phyloP scores from a whole-genome alignment of 257 asterid species.

The Solanum acaule region DNA sequence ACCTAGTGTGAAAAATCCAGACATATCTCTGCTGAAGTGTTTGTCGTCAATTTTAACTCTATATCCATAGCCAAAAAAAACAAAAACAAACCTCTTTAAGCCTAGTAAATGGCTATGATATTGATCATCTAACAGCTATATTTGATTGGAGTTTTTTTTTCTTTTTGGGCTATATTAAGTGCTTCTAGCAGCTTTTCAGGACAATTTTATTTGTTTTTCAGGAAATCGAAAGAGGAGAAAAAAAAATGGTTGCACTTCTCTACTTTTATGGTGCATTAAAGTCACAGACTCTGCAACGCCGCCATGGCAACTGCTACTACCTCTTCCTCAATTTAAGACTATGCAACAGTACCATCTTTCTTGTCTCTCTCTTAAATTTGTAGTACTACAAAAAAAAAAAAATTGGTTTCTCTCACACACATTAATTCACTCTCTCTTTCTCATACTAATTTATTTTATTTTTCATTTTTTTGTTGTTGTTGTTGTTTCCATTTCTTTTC shows the following conservation, averaged over 20 bases:
- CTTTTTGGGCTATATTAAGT: slow-evolving; percentile 14
- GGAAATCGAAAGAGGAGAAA: slow-evolving; percentile 28
- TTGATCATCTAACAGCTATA: neutral
- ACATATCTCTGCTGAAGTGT: slow-evolving; percentile 38
- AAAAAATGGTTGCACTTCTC: slow-evolving; percentile 4
- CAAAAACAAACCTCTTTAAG: neutral
- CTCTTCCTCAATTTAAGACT: slow-evolving; percentile 8
- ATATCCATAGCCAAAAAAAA: slow-evolving; percentile 29
- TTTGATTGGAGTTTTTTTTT: neutral
- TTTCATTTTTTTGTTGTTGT: neutral
- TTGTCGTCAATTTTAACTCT: slow-evolving; percentile 22
- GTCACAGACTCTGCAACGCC: slow-evolving; percentile 87
- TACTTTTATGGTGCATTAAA: slow-evolving; percentile 44
- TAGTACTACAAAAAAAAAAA: neutral
- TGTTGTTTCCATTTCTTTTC: slow-evolving; percentile 26
- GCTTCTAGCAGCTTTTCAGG: slow-evolving; percentile 17
- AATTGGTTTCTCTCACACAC: neutral
- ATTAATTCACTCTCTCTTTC: neutral
- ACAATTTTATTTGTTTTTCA: slow-evolving; percentile 10
- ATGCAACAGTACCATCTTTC: slow-evolving; percentile 4
- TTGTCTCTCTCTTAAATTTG: slow-evolving; percentile 6
- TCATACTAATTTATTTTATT: slow-evolving; percentile 4
- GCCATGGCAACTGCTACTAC: slow-evolving; percentile 69
- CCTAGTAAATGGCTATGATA: neutral
- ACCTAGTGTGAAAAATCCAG: slow-evolving; percentile 66